A percentile compares a stretch with the other conserved stretches of the same genome.
These are phyloP conservation scores for Thymus quinquecostatus DNA, from an alignment of 257 asterid genomes.

Conservation along the genomic window DNA sequence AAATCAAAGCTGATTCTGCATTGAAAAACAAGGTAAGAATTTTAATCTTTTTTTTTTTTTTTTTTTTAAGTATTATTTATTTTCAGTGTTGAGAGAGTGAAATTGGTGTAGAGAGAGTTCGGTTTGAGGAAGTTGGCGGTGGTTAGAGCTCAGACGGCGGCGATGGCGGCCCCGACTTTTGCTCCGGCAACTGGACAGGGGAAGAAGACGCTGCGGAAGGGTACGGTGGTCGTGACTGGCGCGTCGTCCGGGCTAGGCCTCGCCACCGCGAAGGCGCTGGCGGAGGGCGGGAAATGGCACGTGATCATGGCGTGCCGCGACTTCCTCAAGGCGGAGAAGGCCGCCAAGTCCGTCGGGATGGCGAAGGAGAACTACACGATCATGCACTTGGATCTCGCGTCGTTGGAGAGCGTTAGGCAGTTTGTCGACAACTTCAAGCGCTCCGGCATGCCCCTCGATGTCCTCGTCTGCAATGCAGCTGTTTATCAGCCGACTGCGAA, in stretches of 20 bases:
- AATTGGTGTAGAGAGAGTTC: conserved; percentile 41
- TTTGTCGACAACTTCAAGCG: conserved; percentile 71
- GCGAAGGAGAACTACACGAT: conserved; percentile 72
- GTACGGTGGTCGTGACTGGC: conserved; percentile 73
- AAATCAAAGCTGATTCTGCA: conserved; percentile 56
- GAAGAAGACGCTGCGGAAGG: conserved; percentile 76
- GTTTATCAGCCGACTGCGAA: conserved; percentile 82
- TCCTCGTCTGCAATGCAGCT: conserved; percentile 89
- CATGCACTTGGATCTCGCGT: conserved; percentile 85
- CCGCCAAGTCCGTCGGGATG: conserved; percentile 79
- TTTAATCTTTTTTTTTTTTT: too few relatives aligned
- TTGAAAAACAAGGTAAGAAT: conserved; percentile 53
- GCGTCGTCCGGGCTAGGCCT: conserved; percentile 91
- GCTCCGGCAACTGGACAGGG: conserved; percentile 53
- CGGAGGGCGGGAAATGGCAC: conserved; percentile 89
- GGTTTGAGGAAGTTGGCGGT: conserved; percentile 35
- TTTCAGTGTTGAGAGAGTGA: not conserved
- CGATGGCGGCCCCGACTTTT: conserved; percentile 57
- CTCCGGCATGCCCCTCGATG: conserved; percentile 67
- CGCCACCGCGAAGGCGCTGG: conserved; percentile 82
- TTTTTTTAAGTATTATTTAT: too few relatives aligned
- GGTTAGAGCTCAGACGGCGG: conserved; percentile 58
- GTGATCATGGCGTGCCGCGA: conserved; percentile 92
- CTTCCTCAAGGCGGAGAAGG: conserved; percentile 80
- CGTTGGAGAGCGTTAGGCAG: conserved; percentile 86